Percentiles rank a stretch among this genome's conserved stretches.
These are phyloP conservation scores for Pascua guehoae DNA, from an alignment of 1,284 basidiomycete genomes.

Conservation along the genomic window DNA sequence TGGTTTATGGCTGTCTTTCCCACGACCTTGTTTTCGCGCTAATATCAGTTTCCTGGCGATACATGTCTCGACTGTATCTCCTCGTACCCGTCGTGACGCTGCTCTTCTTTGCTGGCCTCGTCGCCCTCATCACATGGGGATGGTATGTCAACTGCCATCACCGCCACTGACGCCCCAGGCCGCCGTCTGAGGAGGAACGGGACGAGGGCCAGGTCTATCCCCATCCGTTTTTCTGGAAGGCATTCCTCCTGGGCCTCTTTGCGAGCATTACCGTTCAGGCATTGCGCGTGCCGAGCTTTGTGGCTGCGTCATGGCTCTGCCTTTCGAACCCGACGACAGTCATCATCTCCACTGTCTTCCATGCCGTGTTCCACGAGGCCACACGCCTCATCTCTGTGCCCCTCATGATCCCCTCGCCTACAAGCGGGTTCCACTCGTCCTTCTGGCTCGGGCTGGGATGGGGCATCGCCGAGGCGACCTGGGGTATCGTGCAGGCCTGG, in stretches of 20 bases:
- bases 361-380: conserved; percentile 41
- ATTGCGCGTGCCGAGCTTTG: conserved; percentile 39
- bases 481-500: conserved; percentile 48
- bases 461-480: conserved; percentile 44
- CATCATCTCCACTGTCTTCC: conserved; percentile 25
- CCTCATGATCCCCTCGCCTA: conserved; percentile 36
- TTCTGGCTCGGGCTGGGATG: conserved; percentile 49
- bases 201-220: conserved; percentile 43
- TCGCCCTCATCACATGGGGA: conserved; percentile 42
- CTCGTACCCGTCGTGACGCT: conserved; percentile 41
- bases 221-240: conserved; percentile 41
- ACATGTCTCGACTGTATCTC: conserved; percentile 41
- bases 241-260: conserved; percentile 44
- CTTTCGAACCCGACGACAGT: conserved; percentile 8
- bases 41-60: conserved; percentile 38
- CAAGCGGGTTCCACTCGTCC: conserved; percentile 46
- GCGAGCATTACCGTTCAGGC: conserved; percentile 44
- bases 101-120: conserved; percentile 32
- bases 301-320: conserved; percentile 30
- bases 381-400: conserved; percentile 41
- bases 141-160: conserved; percentile 30
- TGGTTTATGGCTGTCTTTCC: no score
- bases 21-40: not conserved
- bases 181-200: conserved; percentile 38
- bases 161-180: conserved; percentile 28